A percentile compares a stretch with the other conserved stretches of the same genome.
Evolutionary conservation across 106 monocot genomes (phyloP).

Genomic region (Allium cepa): DNA sequence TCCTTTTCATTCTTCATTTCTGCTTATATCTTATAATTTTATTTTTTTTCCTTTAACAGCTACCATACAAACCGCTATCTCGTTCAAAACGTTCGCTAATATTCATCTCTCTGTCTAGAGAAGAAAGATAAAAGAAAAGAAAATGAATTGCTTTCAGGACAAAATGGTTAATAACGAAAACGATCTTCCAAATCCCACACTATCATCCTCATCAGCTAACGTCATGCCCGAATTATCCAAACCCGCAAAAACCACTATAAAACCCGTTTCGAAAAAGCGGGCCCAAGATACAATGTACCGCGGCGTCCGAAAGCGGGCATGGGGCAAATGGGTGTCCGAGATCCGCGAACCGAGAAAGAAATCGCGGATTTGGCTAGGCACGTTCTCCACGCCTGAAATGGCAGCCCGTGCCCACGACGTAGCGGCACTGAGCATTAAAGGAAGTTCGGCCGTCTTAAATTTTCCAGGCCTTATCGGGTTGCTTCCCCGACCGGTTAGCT

Average conservation of each 20-base stretch:
- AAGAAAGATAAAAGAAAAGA: too few relatives aligned
- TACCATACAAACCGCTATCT: too few relatives aligned
- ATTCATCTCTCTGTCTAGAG: too few relatives aligned
- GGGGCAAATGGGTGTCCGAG: slow-evolving; percentile 43
- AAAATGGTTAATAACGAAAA: too few relatives aligned
- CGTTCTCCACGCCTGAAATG: slow-evolving; percentile 32
- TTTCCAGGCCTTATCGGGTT: slow-evolving; percentile 26
- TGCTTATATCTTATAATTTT: too few relatives aligned
- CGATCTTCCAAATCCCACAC: too few relatives aligned
- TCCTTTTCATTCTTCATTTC: too few relatives aligned
- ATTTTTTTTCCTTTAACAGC: too few relatives aligned
- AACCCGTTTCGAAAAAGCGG: neutral
- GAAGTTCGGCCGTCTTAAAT: slow-evolving; percentile 26
- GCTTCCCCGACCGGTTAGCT: slow-evolving; percentile 25
- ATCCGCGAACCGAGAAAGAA: slow-evolving; percentile 38
- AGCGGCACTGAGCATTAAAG: slow-evolving; percentile 29
- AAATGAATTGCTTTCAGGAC: too few relatives aligned
- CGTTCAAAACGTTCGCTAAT: too few relatives aligned
- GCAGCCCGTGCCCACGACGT: slow-evolving; percentile 38
- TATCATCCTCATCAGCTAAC: neutral
- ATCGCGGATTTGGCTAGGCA: slow-evolving; percentile 37
- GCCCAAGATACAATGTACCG: slow-evolving; percentile 12
- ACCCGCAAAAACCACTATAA: too few relatives aligned
- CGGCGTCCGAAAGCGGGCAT: slow-evolving; percentile 28
- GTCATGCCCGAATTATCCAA: slow-evolving; percentile 1